Evolutionary conservation across 495 filamentous ascomycete species (phyloP).

Genomic region (Evernia prunastri): DNA sequence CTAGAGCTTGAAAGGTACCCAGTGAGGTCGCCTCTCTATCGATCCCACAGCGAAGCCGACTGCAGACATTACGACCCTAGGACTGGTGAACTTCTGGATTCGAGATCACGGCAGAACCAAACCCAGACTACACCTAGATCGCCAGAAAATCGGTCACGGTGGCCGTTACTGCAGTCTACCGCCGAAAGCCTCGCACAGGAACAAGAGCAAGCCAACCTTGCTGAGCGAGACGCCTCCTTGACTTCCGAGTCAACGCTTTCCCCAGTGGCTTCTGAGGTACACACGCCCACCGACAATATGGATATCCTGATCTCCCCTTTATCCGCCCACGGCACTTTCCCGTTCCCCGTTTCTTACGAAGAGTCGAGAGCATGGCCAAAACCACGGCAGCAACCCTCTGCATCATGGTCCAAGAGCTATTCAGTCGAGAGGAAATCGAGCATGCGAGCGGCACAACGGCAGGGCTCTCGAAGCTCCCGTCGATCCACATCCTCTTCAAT

Average conservation of each 20-base stretch:
- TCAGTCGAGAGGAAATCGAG: conserved; percentile 38
- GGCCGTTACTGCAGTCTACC: conserved; percentile 34
- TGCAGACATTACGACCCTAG: conserved; percentile 15
- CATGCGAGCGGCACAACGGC: conserved; percentile 32
- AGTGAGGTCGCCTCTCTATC: conserved; percentile 9
- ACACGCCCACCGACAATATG: conserved; percentile 45
- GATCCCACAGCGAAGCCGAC: conserved; percentile 24
- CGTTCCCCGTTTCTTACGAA: conserved; percentile 41
- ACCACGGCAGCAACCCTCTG: conserved; percentile 37
- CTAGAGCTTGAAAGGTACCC: conserved; percentile 14
- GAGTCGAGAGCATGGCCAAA: conserved; percentile 46
- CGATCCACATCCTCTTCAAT: conserved; percentile 44
- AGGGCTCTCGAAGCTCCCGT: conserved; percentile 30
- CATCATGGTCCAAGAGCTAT: conserved; percentile 40
- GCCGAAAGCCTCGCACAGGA: conserved; percentile 36
- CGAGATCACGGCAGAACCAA: background rate
- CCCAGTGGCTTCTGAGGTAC: conserved; percentile 44
- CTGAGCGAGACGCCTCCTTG: conserved; percentile 50
- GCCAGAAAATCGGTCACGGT: conserved; percentile 32
- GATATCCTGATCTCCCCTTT: conserved; percentile 51
- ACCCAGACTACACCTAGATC: conserved; percentile 29
- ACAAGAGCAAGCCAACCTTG: conserved; percentile 26
- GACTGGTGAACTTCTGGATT: conserved; percentile 15
- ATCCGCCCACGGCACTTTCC: conserved; percentile 38
- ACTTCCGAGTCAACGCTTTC: conserved; percentile 55